Evolutionary conservation across 2,329 filamentous ascomycete species (phyloP), one percentile per base, ranked within the genome.

Genomic region (Dactylellina sp.): DNA sequence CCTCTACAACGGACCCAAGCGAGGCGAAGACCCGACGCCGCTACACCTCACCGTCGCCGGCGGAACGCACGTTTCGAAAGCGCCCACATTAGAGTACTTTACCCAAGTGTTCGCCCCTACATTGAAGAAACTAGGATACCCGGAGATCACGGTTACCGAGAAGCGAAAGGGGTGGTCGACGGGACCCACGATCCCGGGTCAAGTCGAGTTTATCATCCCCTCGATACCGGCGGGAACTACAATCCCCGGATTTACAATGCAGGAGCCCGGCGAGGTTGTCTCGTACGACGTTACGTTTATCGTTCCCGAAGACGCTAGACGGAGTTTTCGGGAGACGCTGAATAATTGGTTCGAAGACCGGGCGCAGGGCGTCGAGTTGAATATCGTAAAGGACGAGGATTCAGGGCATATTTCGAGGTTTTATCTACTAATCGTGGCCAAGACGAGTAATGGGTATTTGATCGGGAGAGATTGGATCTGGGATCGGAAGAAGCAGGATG

Each of bases 81-180:
- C 86, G 0, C 81, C 83, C 0, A 86, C 84, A n/a, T 88, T 83
- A 70, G 87, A 89, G 77, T 89, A 89, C 77, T 80, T 89, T 2
- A 86, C 88, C 77, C 87, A 89, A 77, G 84, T 89, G 0, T 81
- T 89, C 0, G 80, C 88, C 32, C 87, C 87, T 1, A 81, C 82
- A 0, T 80, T 89, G 0, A 81, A 86, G 77, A 65, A 55, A 20
- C 55, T 72, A 1, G 68, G 68, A n/a, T 72, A 72, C 47, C 68
- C 68, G 7, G 60, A 64, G n/a, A 65, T 72, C 7, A 47, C 20
- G 7, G 68, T 72, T 6, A 40, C 32, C 1, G 80, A 82, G 1
- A 81, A 82, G 2, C 76, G 55, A 18, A 83, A 86, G 6, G 84
- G 85, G 7, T 89, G 87, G 87, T 83, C 82, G 40, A 76, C 81